A percentile compares a stretch with the other conserved stretches of the same genome.
Conservation (phyloP, 805 yeast genomes). For the Pichia californica region DNA sequence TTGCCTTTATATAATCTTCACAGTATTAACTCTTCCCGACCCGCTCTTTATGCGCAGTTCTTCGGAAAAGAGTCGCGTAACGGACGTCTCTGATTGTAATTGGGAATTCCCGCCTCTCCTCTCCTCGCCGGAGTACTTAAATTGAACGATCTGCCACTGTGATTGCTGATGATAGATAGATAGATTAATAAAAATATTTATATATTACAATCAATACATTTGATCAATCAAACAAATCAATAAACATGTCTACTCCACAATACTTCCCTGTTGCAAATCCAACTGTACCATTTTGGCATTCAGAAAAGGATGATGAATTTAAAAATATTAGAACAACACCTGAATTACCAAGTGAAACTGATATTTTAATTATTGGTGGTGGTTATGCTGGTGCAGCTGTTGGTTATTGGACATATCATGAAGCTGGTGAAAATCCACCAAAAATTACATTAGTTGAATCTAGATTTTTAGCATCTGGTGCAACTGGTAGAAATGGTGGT, state of each 20-base stretch:
- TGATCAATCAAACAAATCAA: too few relatives aligned
- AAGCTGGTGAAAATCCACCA: conserved; percentile 8
- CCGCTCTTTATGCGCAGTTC: neutral
- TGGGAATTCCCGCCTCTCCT: too few relatives aligned
- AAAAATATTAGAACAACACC: conserved; percentile 17
- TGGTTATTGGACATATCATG: conserved; percentile 26
- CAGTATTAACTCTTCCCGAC: too few relatives aligned
- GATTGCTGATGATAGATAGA: too few relatives aligned
- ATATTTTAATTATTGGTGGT: conserved; percentile 37
- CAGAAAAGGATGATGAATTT: conserved; percentile 18
- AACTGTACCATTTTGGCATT: conserved; percentile 20
- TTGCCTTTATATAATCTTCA: too few relatives aligned
- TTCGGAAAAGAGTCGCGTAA: neutral
- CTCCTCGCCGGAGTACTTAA: too few relatives aligned
- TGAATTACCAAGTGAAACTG: conserved; percentile 32
- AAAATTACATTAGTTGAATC: conserved; percentile 31
- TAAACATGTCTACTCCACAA: neutral
- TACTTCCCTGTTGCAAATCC: conserved; percentile 18
- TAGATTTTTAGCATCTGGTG: conserved; percentile 32
- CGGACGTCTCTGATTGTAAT: too few relatives aligned
- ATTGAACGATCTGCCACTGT: too few relatives aligned
- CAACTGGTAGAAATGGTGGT: conserved; percentile 45
- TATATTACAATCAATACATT: too few relatives aligned
- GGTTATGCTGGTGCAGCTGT: conserved; percentile 41
- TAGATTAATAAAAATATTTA: too few relatives aligned